Evolutionary conservation across 305 asterid species (phyloP), one percentile per base, ranked within the genome.

Genomic region (Monarda citriodora): DNA sequence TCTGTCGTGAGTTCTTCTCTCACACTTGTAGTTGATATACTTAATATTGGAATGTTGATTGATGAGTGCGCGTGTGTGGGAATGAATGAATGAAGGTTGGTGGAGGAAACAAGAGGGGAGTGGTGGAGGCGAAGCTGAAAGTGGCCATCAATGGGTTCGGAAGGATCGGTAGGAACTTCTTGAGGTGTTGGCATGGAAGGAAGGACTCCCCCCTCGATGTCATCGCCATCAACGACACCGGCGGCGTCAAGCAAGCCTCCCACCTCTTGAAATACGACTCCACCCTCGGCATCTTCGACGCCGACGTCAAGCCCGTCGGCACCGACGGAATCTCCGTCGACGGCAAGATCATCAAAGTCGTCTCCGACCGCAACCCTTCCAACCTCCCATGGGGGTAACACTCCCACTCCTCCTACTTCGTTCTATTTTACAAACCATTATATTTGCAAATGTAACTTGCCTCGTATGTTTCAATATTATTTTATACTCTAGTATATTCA

Each of bases 91-190:
- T 13, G 23, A 46, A 86, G 96, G 61, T 86, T 65, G 95, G 92
- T 54, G 89, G 94, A 74, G 84, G 81, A 71, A 84, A 73, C 83
- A 84, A 70, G 81, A 84, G 77, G 53, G 83, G 72, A 48, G 93
- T 81, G 23, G 87, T 82, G 15, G 96, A 89, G 79, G 98, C 98
- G 4, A 89, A 92, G 77, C 71, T 89, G 47, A 89, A 89, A 69
- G 98, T 92, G 51, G 98, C 98, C 15, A 92, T 92, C 68, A 92
- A 89, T 56, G 98, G 98, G 53, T 92, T 92, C 31, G 98, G 98
- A 0, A 74, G 98, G 53, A 89, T 92, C 9, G 98, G 97, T 25
- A 83, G 98, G 76, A 92, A 92, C 78, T 91, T 91, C 79, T 66
- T 91, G 85, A 75, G 97, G 74, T 92, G 98, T 50, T 89, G 97